A percentile compares a stretch with the other conserved stretches of the same genome.
phyloP scores from a whole-genome alignment of 192 early-diverging fungal genomes.

The Mortierella claussenii region DNA sequence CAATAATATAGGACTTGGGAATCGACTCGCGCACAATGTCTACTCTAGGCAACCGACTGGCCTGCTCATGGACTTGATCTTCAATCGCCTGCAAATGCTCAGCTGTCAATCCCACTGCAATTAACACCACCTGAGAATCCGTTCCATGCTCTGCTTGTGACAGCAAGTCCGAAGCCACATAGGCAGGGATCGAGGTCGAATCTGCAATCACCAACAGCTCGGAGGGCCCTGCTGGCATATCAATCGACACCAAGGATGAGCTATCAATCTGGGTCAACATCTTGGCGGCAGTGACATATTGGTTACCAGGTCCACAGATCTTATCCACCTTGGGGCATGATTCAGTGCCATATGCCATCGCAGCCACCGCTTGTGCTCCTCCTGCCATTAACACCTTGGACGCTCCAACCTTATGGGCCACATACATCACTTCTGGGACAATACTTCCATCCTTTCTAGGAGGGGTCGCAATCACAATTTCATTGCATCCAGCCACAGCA shows the following conservation, averaged over 20 bases:
- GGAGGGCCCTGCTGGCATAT: slow-evolving; percentile 99
- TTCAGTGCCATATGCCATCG: slow-evolving; percentile 99
- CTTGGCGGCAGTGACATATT: slow-evolving; percentile 99
- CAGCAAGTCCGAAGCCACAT: slow-evolving; percentile 95
- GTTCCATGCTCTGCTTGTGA: slow-evolving; percentile 98
- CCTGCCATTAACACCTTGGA: slow-evolving; percentile 91
- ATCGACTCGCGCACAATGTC: slow-evolving; percentile 91
- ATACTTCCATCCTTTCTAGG: slow-evolving; percentile 91
- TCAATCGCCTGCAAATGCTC: slow-evolving; percentile 81
- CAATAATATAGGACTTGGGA: slow-evolving; percentile 84
- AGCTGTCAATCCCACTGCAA: slow-evolving; percentile 80
- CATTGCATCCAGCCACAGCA: slow-evolving; percentile 93
- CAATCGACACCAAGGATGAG: slow-evolving; percentile 93
- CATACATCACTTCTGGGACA: slow-evolving; percentile 97
- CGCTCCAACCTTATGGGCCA: slow-evolving; percentile 97
- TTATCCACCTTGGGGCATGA: slow-evolving; percentile 98
- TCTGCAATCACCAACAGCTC: slow-evolving; percentile 99
- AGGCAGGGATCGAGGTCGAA: slow-evolving; percentile 80
- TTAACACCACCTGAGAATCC: slow-evolving; percentile 96
- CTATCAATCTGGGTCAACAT: slow-evolving; percentile 97
- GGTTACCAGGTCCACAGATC: slow-evolving; percentile 99
- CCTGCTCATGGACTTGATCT: slow-evolving; percentile 84
- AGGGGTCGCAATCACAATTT: slow-evolving; percentile 97
- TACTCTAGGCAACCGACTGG: slow-evolving; percentile 82
- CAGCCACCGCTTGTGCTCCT: slow-evolving; percentile 98